Percentiles rank a stretch among this genome's conserved stretches.
Conservation (phyloP, 75 land plant species). For the Pseudotsuga menziesii region DNA sequence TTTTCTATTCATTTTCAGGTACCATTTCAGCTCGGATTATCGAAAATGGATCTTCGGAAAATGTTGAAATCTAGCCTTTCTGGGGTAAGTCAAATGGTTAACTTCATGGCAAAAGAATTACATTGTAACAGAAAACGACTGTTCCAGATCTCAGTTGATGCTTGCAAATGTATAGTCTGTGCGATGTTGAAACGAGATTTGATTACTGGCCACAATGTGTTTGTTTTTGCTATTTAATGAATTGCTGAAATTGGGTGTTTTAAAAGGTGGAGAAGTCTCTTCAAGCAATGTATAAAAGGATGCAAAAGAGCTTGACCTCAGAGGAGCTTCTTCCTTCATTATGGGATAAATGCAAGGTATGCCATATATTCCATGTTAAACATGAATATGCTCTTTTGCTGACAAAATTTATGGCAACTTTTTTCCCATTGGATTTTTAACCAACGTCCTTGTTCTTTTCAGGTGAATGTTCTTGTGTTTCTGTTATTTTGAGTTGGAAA, state of each 20-base stretch:
- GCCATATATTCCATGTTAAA: background rate
- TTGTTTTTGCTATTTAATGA: background rate
- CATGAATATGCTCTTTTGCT: background rate
- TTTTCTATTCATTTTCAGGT: slow-evolving; percentile 44
- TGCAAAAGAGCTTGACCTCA: slow-evolving; percentile 90
- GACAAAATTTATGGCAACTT: background rate
- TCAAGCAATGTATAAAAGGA: slow-evolving; percentile 67
- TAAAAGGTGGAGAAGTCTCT: slow-evolving; percentile 88
- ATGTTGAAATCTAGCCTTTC: slow-evolving; percentile 78
- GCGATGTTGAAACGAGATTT: background rate
- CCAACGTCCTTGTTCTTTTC: background rate
- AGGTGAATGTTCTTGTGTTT: background rate
- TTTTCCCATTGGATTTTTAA: background rate
- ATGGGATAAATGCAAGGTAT: slow-evolving; percentile 99
- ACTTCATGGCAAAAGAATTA: background rate
- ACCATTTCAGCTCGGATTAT: slow-evolving; percentile 78
- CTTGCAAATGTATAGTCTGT: background rate
- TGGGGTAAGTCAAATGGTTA: slow-evolving; percentile 52
- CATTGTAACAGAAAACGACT: background rate
- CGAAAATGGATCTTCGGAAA: slow-evolving; percentile 83
- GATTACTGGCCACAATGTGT: background rate
- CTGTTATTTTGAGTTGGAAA: background rate
- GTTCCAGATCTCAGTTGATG: background rate
- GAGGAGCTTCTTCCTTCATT: slow-evolving; percentile 94
- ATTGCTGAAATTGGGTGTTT: slow-evolving; percentile 8